phyloP scores from a whole-genome alignment of 2,329 filamentous ascomycete species.

The Epichloe uncinata region DNA sequence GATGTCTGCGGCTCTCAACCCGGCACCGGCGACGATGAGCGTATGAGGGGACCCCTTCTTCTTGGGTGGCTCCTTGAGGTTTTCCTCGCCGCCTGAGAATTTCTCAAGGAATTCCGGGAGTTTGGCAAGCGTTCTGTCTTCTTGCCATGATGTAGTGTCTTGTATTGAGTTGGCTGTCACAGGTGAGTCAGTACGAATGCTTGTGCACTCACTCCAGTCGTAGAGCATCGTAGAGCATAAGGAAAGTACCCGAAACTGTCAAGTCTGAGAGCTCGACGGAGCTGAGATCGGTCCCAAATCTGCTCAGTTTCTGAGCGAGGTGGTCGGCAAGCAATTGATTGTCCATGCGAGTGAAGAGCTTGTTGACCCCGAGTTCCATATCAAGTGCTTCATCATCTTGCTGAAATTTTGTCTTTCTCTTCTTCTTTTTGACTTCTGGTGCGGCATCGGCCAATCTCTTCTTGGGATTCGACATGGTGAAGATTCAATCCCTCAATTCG shows the following conservation, averaged over 20 bases:
- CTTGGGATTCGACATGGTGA: slow-evolving; percentile 28
- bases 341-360: slow-evolving; percentile 71
- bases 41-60: slow-evolving; percentile 69
- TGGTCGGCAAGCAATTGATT: slow-evolving; percentile 73
- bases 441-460: slow-evolving; percentile 44
- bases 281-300: slow-evolving; percentile 71
- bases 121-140: slow-evolving; percentile 54
- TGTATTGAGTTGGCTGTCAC: slow-evolving; percentile 56
- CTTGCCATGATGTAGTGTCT: slow-evolving; percentile 65
- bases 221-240: not conserved
- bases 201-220: not conserved
- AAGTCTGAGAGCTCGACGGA: slow-evolving; percentile 73
- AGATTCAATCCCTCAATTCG: not conserved
- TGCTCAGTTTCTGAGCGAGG: slow-evolving; percentile 62
- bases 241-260: slow-evolving; percentile 55
- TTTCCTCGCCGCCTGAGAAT: slow-evolving; percentile 42
- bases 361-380: slow-evolving; percentile 63
- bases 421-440: slow-evolving; percentile 27
- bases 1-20: slow-evolving; percentile 74
- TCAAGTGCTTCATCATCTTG: slow-evolving; percentile 46
- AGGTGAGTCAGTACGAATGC: slow-evolving; percentile 2
- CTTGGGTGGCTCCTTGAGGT: slow-evolving; percentile 51
- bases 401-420: slow-evolving; percentile 39
- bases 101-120: slow-evolving; percentile 67
- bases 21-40: slow-evolving; percentile 73